A percentile compares a stretch with the other conserved stretches of the same genome.
phyloP scores from a whole-genome alignment of 176 grass and related monocot species.

The Thalia dealbata region DNA sequence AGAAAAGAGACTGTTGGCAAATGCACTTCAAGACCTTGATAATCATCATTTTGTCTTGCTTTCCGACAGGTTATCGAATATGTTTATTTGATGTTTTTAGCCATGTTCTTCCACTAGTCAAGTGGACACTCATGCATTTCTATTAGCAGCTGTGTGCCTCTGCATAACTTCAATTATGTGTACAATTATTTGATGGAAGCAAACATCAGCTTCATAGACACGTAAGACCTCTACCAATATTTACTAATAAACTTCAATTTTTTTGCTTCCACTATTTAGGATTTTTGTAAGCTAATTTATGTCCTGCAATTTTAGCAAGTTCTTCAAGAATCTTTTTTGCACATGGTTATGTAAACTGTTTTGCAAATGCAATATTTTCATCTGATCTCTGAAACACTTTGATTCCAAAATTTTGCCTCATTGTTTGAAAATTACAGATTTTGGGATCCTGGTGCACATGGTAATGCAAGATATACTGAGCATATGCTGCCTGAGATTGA shows the following conservation, averaged over 20 bases:
- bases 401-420: not conserved
- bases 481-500: slow-evolving; percentile 18
- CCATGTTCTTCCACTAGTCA: slow-evolving; percentile 16
- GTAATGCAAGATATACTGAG: slow-evolving; percentile 15
- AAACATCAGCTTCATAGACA: slow-evolving; percentile 80
- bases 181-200: slow-evolving; percentile 91
- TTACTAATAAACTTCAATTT: slow-evolving; percentile 15
- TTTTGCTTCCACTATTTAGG: not conserved
- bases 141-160: slow-evolving; percentile 75
- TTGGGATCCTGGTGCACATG: slow-evolving; percentile 15
- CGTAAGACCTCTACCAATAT: slow-evolving; percentile 40
- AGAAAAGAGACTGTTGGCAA: slow-evolving; percentile 86
- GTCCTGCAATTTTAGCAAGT: not conserved
- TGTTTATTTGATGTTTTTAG: slow-evolving; percentile 24
- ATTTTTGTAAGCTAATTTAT: not conserved
- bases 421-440: not conserved
- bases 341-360: not conserved
- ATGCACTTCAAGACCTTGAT: slow-evolving; percentile 70
- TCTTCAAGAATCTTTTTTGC: not conserved
- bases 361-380: not conserved
- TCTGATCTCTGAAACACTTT: not conserved
- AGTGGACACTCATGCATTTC: slow-evolving; percentile 28
- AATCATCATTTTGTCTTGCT: slow-evolving; percentile 93
- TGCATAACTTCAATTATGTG: slow-evolving; percentile 87
- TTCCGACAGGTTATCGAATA: slow-evolving; percentile 62